phyloP scores from a whole-genome alignment of 1,284 basidiomycete genomes.

The Takashimella tepidaria region DNA sequence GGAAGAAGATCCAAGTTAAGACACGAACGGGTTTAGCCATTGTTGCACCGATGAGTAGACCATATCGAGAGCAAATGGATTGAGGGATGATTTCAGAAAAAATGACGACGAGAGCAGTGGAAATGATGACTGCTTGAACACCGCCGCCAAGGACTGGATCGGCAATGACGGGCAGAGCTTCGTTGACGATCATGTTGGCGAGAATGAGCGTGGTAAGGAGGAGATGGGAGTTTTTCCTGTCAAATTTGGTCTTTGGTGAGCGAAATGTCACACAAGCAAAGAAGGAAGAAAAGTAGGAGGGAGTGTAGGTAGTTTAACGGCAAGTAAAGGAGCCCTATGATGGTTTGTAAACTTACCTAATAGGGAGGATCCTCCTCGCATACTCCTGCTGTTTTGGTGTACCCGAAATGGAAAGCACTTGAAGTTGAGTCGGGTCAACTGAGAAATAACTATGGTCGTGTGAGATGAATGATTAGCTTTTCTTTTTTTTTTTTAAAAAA shows the following conservation, averaged over 20 bases:
- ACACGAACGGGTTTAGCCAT: constrained; percentile 68
- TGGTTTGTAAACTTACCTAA: constrained; percentile 51
- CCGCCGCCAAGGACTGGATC: constrained; percentile 78
- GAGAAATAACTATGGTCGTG: constrained; percentile 82
- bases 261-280: neutral
- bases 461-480: neutral
- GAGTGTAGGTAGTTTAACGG: neutral
- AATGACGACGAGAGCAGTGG: constrained; percentile 78
- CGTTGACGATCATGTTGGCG: constrained; percentile 84
- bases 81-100: constrained; percentile 53
- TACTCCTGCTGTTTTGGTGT: constrained; percentile 73
- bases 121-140: constrained; percentile 67
- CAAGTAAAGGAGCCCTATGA: neutral
- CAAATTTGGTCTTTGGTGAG: too few relatives aligned
- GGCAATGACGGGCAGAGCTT: constrained; percentile 79
- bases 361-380: constrained; percentile 78
- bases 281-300: neutral
- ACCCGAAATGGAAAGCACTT: constrained; percentile 77
- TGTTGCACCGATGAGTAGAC: constrained; percentile 80
- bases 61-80: constrained; percentile 84
- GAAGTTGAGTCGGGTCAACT: constrained; percentile 84
- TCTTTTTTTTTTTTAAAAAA: neutral
- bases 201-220: constrained; percentile 75
- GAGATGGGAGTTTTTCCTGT: constrained; percentile 67
- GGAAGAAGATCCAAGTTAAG: constrained; percentile 63